Base-by-base conservation (phyloP, 192 early-diverging fungal genomes). In the Cladochytrium replicatum region DNA sequence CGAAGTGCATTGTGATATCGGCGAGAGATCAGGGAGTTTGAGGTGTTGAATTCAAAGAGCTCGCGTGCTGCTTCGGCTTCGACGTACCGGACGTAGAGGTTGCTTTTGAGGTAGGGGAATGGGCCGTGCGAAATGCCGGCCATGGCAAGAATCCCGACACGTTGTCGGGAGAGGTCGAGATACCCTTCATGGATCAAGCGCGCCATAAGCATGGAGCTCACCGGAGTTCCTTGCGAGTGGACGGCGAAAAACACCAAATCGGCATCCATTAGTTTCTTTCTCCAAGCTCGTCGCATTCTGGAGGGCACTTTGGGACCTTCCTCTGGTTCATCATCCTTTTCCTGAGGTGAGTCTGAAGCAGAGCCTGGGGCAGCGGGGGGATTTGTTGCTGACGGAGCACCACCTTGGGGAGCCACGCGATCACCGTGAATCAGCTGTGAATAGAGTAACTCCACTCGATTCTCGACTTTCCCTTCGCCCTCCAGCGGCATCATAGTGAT, bases 161-260 rank as follows among this genome's bases (percentile, higher is more conserved):
- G 75, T 56, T 93, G 91, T 30, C 81, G 64, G 11, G 52, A 56
- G 0, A 78, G 60, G 48, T 91, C 75, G 4, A 89, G 59, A 17
- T 81, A 45, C 1, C 70, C 75, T 43, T 82, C 67, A 28, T 80
- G 60, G 6, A 98, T 70, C 22, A 98, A 68, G 25, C 80, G 57
- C 21, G 84, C 69, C 3, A 93, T 54, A 6, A 98, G 57, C 43
- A 91, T 67, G 22, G 80, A 77, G 3, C 86, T 84, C 2, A 93
- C 91, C 0, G 91, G 88, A 0, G 87, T 91, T 31, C 94, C 94
- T 63, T 98, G 94, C 23, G 84, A 87, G 61, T 97, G 94, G 0
- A 92, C 91, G 1, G 87, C 82, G 34, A 94, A 75, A 54, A 97
- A 75, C 8, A 97, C 75, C 0, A 85, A 71, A 61, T 93, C 86